Evolutionary conservation across 805 yeast species (phyloP), one percentile per base, ranked within the genome.

Genomic region (Candida xyloterini): DNA sequence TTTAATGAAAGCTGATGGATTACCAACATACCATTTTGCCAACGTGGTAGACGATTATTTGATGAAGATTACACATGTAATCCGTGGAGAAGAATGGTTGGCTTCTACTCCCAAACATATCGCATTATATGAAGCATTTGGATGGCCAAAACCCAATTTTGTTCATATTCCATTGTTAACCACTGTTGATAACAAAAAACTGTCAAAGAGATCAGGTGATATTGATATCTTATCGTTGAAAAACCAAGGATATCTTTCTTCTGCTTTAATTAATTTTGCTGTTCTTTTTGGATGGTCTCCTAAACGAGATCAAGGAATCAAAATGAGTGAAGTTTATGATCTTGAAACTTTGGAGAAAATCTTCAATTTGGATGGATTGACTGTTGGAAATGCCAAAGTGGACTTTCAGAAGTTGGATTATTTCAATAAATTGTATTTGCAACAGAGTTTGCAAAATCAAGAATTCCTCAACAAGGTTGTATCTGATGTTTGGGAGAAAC

Each of bases 51-150:
- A 93, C 57, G 99, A 93, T 58, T 95, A 90, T 59, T 65, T 85
- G 33, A 93, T 93, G 99, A 62, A 78, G 32, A 84, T 93, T 30
- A 85, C 96, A 0, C 97, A 93, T 62, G 99, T 93, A 7, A 79
- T 93, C 5, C 71, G 99, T 50, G 99, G 99, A 24, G 99, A 93
- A 56, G 99, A 93, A 60, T 93, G 99, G 99, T 66, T 93, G 9
- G 84, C 95, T 1, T 87, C 98, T 0, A 93, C 99, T 0, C 96
- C 97, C 2, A 91, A 90, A 53, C 99, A 93, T 55, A 71, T 89
- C 32, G 91, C 96, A 0, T 60, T 93, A 36, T 95, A 93, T 57
- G 52, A 73, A 13, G 95, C 96, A 0, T 82, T 91, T 57, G 87
- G 85, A 0, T 91, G 97, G 97, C 48, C 55, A 0, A 78, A 84